These are phyloP conservation scores for Russula emetica DNA, from an alignment of 768 basidiomycete genomes.

Conservation along the genomic window DNA sequence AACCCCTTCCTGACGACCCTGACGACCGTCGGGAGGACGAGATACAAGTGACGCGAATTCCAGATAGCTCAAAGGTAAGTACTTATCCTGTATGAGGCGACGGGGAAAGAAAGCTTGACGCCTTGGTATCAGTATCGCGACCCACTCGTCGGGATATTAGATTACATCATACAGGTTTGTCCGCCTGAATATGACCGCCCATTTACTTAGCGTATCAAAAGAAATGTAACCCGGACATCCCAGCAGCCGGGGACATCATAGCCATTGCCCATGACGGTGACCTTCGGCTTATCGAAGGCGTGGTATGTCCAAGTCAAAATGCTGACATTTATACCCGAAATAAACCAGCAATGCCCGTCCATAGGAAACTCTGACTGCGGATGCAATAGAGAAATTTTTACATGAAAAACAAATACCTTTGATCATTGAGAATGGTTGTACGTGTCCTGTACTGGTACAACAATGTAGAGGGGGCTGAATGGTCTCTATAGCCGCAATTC, in stretches of 20 bases:
- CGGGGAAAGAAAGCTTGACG: background rate
- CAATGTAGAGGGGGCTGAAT: too few relatives aligned
- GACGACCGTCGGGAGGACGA: background rate
- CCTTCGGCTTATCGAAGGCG: slow-evolving; percentile 4
- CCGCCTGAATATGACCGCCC: background rate
- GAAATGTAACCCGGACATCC: slow-evolving; percentile 1
- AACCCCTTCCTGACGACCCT: slow-evolving; percentile 3
- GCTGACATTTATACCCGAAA: too few relatives aligned
- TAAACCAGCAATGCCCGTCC: background rate
- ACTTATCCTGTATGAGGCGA: background rate
- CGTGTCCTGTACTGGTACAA: background rate
- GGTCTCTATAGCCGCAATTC: too few relatives aligned
- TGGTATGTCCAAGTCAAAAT: slow-evolving; percentile 5
- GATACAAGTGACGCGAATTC: background rate
- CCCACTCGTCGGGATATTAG: slow-evolving; percentile 16
- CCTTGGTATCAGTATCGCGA: slow-evolving; percentile 2
- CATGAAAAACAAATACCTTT: background rate
- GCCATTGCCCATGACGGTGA: slow-evolving; percentile 22
- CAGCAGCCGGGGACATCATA: background rate
- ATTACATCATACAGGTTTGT: slow-evolving; percentile 18
- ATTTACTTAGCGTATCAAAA: background rate
- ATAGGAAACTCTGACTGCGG: slow-evolving; percentile 11
- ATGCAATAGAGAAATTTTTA: slow-evolving; percentile 6
- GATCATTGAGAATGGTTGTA: slow-evolving; percentile 11
- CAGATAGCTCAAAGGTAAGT: background rate